A percentile compares a stretch with the other conserved stretches of the same genome.
These are phyloP conservation scores for Microsporum canis DNA, from an alignment of 2,329 filamentous ascomycete genomes.

Conservation along the genomic window DNA sequence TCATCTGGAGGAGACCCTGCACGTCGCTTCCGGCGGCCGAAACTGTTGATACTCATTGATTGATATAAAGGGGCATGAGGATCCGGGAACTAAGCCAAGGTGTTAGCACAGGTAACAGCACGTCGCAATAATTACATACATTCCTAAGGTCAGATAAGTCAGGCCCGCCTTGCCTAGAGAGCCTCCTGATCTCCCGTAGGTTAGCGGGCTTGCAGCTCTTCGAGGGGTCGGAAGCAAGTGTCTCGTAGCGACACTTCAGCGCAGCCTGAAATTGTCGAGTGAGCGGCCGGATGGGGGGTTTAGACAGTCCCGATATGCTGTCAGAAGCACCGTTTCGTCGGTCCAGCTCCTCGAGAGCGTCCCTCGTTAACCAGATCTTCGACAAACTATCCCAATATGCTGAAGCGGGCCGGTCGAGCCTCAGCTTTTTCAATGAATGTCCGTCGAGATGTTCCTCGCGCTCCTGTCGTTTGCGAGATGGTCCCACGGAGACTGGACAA, in stretches of 20 bases:
- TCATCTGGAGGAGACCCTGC: slow-evolving; percentile 2
- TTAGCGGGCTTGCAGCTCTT: background rate
- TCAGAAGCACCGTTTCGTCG: slow-evolving; percentile 11
- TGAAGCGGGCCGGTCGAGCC: background rate
- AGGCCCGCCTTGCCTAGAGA: slow-evolving; percentile 9
- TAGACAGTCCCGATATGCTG: background rate
- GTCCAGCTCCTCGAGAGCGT: slow-evolving; percentile 15
- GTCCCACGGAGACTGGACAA: background rate
- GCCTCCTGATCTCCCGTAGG: slow-evolving; percentile 1
- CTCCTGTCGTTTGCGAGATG: background rate
- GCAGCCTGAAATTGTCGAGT: slow-evolving; percentile 9
- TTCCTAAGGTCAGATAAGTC: slow-evolving; percentile 12
- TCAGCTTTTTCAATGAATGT: background rate
- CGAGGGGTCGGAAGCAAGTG: slow-evolving; percentile 4
- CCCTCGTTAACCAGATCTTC: slow-evolving; percentile 12
- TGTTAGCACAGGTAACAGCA: background rate
- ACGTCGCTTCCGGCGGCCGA: background rate
- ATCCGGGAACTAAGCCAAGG: background rate
- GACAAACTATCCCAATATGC: slow-evolving; percentile 19
- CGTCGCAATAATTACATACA: slow-evolving; percentile 7
- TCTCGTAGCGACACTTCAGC: slow-evolving; percentile 4
- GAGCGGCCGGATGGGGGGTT: slow-evolving; percentile 2
- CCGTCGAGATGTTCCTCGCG: background rate
- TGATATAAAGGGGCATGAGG: background rate
- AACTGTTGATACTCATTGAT: background rate